Percentiles rank a stretch among this genome's conserved stretches.
Evolutionary conservation across 2,329 filamentous ascomycete species (phyloP).

Genomic region (Didymella glomerata): DNA sequence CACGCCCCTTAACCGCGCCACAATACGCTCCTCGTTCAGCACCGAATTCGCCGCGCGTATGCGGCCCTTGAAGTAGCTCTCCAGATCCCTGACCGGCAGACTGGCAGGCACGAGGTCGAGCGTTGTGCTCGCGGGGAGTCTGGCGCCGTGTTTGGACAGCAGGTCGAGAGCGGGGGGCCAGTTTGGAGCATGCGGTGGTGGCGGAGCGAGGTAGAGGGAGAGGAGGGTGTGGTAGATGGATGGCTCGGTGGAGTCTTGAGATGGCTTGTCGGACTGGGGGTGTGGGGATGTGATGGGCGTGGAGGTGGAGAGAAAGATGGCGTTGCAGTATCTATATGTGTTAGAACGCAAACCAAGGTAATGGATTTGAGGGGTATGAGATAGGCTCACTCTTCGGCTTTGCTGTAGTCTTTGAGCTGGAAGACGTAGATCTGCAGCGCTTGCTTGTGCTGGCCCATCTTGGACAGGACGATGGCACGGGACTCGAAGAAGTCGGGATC

Average conservation of each 20-base stretch:
- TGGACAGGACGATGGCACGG: slow-evolving; percentile 87
- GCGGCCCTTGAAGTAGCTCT: slow-evolving; percentile 89
- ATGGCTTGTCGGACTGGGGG: slow-evolving; percentile 26
- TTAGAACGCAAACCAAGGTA: slow-evolving; percentile 52
- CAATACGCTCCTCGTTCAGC: slow-evolving; percentile 80
- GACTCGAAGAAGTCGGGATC: slow-evolving; percentile 88
- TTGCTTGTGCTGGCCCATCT: slow-evolving; percentile 95
- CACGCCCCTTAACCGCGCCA: slow-evolving; percentile 78
- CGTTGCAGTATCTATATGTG: slow-evolving; percentile 76
- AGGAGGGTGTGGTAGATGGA: slow-evolving; percentile 94
- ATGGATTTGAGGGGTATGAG: no score
- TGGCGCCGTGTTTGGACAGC: slow-evolving; percentile 90
- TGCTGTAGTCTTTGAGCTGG: slow-evolving; percentile 83
- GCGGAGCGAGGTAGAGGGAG: slow-evolving; percentile 86
- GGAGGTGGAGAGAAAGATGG: slow-evolving; percentile 68
- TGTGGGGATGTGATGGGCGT: slow-evolving; percentile 43
- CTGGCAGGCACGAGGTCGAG: slow-evolving; percentile 83
- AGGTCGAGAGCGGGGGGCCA: slow-evolving; percentile 83
- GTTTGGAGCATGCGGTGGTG: slow-evolving; percentile 73
- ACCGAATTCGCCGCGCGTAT: slow-evolving; percentile 86
- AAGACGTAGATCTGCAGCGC: slow-evolving; percentile 98
- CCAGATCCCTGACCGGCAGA: slow-evolving; percentile 79
- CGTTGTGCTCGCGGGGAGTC: slow-evolving; percentile 86
- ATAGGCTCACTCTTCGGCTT: slow-evolving; percentile 82
- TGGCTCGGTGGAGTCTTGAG: slow-evolving; percentile 63